A percentile compares a stretch with the other conserved stretches of the same genome.
phyloP scores from a whole-genome alignment of 176 grass and related monocot genomes.

The Oryza nivara region DNA sequence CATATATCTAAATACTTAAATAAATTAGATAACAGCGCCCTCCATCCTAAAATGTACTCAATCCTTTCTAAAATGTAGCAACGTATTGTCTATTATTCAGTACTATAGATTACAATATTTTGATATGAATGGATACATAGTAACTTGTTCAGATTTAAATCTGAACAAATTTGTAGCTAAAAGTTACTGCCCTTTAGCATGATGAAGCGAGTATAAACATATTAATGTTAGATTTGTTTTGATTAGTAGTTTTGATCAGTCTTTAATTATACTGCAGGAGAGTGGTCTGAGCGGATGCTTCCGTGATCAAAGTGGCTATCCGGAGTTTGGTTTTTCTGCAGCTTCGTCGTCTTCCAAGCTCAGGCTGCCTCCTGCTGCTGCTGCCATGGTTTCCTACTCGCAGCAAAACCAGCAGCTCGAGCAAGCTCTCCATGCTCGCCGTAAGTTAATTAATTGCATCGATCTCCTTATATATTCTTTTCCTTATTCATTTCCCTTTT shows the following conservation, averaged over 20 bases:
- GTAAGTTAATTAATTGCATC: slow-evolving; percentile 35
- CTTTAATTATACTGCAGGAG: slow-evolving; percentile 25
- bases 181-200: too few species aligned
- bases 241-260: neutral
- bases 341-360: slow-evolving; percentile 36
- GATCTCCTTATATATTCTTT: too few species aligned
- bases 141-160: too few species aligned
- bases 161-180: too few species aligned
- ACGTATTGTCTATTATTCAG: too few species aligned
- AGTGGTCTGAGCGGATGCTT: slow-evolving; percentile 23
- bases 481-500: neutral
- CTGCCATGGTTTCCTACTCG: slow-evolving; percentile 42
- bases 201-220: neutral
- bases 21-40: too few species aligned
- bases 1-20: too few species aligned
- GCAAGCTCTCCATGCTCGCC: slow-evolving; percentile 43
- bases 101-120: too few species aligned
- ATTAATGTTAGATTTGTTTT: neutral
- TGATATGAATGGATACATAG: too few species aligned
- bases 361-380: slow-evolving; percentile 30
- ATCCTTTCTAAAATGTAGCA: too few species aligned
- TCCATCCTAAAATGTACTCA: too few species aligned
- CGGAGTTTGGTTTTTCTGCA: slow-evolving; percentile 45
- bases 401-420: slow-evolving; percentile 45
- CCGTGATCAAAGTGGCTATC: slow-evolving; percentile 13